Conservation (phyloP, 768 basidiomycete genomes). For the Coprinellus micaceus region DNA sequence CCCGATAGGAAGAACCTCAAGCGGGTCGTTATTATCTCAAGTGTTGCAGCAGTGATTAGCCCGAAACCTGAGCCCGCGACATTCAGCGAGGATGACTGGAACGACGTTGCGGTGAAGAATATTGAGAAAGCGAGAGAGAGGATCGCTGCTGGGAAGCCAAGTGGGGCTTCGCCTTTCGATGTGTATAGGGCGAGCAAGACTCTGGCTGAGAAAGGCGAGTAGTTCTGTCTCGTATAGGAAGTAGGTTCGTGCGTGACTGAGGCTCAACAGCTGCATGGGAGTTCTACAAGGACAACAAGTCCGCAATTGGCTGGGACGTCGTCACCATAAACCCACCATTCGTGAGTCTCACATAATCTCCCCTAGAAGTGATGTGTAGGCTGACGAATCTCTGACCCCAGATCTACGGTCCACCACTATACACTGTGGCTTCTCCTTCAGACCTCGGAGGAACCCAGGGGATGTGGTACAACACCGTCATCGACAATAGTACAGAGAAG, state of each 20-base stretch:
- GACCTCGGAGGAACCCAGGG: not conserved
- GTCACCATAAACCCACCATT: slow-evolving; percentile 51
- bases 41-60: too few relatives aligned
- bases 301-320: slow-evolving; percentile 47
- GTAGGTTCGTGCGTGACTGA: slow-evolving; percentile 56
- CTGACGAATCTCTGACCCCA: not conserved
- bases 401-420: not conserved
- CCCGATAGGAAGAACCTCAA: slow-evolving; percentile 1
- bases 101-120: too few relatives aligned
- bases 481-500: not conserved
- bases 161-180: too few relatives aligned
- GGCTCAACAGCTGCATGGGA: slow-evolving; percentile 55
- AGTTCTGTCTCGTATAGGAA: slow-evolving; percentile 41
- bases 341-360: slow-evolving; percentile 32
- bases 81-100: too few relatives aligned
- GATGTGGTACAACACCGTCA: not conserved
- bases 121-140: too few relatives aligned
- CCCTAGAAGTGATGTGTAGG: not conserved
- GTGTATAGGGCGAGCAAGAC: slow-evolving; percentile 69
- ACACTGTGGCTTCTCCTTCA: not conserved
- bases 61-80: too few relatives aligned
- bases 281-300: slow-evolving; percentile 33
- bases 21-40: too few relatives aligned
- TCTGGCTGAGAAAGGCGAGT: slow-evolving; percentile 42
- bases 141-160: too few relatives aligned